phyloP scores from a whole-genome alignment of 805 yeast genomes.

The Myxozyma geophila region DNA sequence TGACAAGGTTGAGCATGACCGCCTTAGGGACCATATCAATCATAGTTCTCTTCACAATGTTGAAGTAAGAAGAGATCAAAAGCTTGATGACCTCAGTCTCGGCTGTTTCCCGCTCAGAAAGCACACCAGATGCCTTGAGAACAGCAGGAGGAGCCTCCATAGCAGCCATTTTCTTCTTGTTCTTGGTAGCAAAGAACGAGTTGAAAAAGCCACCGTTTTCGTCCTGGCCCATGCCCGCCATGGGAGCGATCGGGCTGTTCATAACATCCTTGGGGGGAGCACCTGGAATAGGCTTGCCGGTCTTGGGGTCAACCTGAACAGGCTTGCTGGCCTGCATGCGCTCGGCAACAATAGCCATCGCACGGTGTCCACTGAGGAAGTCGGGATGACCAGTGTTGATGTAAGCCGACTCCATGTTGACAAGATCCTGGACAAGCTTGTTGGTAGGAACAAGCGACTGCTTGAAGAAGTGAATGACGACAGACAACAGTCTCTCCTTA shows the following conservation, averaged over 20 bases:
- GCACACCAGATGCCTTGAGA: conserved; percentile 85
- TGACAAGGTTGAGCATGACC: conserved; percentile 87
- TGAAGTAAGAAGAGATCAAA: conserved; percentile 85
- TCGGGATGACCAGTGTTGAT: conserved; percentile 98
- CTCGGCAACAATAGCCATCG: conserved; percentile 90
- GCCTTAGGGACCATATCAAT: conserved; percentile 96
- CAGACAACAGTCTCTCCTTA: conserved; percentile 81
- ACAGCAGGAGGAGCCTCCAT: conserved; percentile 98
- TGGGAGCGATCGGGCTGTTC: conserved; percentile 17
- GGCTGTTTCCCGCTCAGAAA: conserved; percentile 94
- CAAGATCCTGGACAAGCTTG: conserved; percentile 80
- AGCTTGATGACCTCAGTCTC: conserved; percentile 97
- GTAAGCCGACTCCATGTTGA: conserved; percentile 86
- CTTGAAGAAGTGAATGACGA: conserved; percentile 78
- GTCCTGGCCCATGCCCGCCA: conserved; percentile 50
- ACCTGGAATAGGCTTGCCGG: conserved; percentile 73
- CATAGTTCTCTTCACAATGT: conserved; percentile 90
- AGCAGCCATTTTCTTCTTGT: conserved; percentile 89
- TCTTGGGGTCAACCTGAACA: conserved; percentile 81
- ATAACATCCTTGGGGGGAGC: conserved; percentile 35
- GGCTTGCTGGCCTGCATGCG: conserved; percentile 77
- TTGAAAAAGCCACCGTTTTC: conserved; percentile 84
- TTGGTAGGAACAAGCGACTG: conserved; percentile 83
- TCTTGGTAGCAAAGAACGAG: conserved; percentile 89
- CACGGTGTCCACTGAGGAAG: conserved; percentile 90